These are phyloP conservation scores for Aspergillus aculeatinus DNA, from an alignment of 2,329 filamentous ascomycete species.

Conservation along the genomic window DNA sequence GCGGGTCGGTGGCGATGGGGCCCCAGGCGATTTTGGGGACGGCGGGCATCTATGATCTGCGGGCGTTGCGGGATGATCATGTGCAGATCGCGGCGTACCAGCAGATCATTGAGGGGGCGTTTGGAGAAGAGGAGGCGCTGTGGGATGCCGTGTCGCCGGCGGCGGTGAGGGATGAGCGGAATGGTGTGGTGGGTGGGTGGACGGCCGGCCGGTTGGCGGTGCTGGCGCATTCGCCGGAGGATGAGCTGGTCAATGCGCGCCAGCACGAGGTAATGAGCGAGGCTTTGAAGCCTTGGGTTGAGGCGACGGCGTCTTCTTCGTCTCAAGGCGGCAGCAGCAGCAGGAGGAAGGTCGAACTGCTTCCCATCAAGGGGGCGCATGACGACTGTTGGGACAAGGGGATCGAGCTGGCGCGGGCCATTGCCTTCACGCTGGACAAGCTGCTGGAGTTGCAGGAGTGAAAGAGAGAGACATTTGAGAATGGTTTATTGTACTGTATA, in stretches of 20 bases:
- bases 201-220: conserved; percentile 36
- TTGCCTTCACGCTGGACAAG: conserved; percentile 33
- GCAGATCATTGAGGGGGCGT: conserved; percentile 43
- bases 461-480: background rate
- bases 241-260: conserved; percentile 41
- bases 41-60: conserved; percentile 48
- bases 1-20: conserved; percentile 5
- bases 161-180: conserved; percentile 26
- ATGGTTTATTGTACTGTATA: background rate
- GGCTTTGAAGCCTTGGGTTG: conserved; percentile 51
- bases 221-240: conserved; percentile 43
- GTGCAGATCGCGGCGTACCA: conserved; percentile 36
- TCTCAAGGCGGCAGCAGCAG: conserved; percentile 6
- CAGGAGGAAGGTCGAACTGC: conserved; percentile 41
- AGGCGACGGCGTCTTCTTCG: background rate
- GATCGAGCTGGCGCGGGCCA: conserved; percentile 39
- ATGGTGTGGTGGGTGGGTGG: conserved; percentile 35
- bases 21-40: conserved; percentile 44
- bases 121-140: conserved; percentile 37
- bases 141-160: conserved; percentile 45
- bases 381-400: conserved; percentile 45
- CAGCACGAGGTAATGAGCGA: conserved; percentile 49
- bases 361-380: conserved; percentile 40
- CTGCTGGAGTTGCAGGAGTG: conserved; percentile 24
- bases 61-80: conserved; percentile 36